Evolutionary conservation across 1,284 basidiomycete species (phyloP).

Genomic region (Microbotryum intermedium): DNA sequence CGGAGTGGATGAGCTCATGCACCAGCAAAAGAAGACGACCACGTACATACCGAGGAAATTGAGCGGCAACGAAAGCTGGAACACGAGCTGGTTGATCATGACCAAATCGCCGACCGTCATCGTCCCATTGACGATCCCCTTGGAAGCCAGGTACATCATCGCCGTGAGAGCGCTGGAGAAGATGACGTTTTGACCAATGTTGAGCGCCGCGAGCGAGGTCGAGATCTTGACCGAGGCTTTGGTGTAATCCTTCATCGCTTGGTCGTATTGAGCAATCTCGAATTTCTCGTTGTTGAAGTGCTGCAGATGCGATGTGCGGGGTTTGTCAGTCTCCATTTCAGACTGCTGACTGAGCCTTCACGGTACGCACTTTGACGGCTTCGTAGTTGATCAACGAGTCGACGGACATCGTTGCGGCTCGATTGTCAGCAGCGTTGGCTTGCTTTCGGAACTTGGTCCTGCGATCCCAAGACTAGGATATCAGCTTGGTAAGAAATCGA

Average conservation of each 20-base stretch:
- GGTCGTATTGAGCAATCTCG: slow-evolving; percentile 86
- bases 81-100: slow-evolving; percentile 98
- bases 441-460: slow-evolving; percentile 89
- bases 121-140: slow-evolving; percentile 84
- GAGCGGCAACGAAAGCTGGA: slow-evolving; percentile 88
- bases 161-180: slow-evolving; percentile 85
- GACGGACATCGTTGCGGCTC: slow-evolving; percentile 84
- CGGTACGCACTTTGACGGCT: slow-evolving; percentile 73
- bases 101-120: slow-evolving; percentile 98
- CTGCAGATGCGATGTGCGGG: slow-evolving; percentile 42
- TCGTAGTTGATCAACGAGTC: slow-evolving; percentile 97
- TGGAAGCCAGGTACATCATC: slow-evolving; percentile 94
- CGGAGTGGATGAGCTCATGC: background rate
- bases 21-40: too few relatives aligned
- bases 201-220: slow-evolving; percentile 83
- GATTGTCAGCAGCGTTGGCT: slow-evolving; percentile 93
- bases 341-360: background rate
- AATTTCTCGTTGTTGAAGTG: slow-evolving; percentile 95
- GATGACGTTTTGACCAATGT: slow-evolving; percentile 93
- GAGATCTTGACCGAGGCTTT: slow-evolving; percentile 89
- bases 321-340: background rate
- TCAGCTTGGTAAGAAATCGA: background rate
- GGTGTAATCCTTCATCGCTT: slow-evolving; percentile 78
- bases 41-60: slow-evolving; percentile 69
- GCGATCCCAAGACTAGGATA: slow-evolving; percentile 6